phyloP scores from a whole-genome alignment of 78 protist genomes.

The Tieghemostelium lacteum region DNA sequence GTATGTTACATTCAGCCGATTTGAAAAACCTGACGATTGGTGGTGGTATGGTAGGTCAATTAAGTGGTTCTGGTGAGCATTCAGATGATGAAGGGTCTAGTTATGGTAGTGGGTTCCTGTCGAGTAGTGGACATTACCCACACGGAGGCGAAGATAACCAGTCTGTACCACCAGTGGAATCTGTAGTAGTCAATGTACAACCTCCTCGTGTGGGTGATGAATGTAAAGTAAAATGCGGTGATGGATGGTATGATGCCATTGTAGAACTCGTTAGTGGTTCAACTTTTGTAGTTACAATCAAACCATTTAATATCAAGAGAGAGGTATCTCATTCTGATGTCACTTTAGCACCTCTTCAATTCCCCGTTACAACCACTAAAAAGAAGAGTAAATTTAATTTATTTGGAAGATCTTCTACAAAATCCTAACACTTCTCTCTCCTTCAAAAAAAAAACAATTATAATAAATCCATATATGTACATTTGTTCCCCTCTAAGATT shows the following conservation, averaged over 20 bases:
- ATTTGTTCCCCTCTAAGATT: too few relatives aligned
- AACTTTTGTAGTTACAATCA: slow-evolving; percentile 66
- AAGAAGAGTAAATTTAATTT: slow-evolving; percentile 56
- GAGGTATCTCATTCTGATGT: slow-evolving; percentile 77
- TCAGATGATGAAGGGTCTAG: neutral
- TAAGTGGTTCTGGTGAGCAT: neutral
- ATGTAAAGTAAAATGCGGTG: slow-evolving; percentile 77
- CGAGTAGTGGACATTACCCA: too few relatives aligned
- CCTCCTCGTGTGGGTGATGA: slow-evolving; percentile 67
- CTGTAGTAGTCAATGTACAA: slow-evolving; percentile 64
- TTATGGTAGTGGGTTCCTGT: neutral
- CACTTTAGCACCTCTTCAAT: slow-evolving; percentile 67
- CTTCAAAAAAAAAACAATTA: too few relatives aligned
- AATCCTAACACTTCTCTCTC: too few relatives aligned
- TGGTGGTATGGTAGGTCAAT: slow-evolving; percentile 10
- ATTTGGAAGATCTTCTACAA: neutral
- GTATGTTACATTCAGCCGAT: neutral
- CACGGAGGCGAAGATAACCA: neutral
- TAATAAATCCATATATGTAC: too few relatives aligned
- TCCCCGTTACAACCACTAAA: slow-evolving; percentile 51
- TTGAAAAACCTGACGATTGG: neutral
- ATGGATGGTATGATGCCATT: slow-evolving; percentile 66
- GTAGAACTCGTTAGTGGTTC: slow-evolving; percentile 62
- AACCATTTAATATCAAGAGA: slow-evolving; percentile 72
- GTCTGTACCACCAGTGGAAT: slow-evolving; percentile 62